These are phyloP conservation scores for Tricholoma saponaceum DNA, from an alignment of 768 basidiomycete genomes.

Conservation along the genomic window DNA sequence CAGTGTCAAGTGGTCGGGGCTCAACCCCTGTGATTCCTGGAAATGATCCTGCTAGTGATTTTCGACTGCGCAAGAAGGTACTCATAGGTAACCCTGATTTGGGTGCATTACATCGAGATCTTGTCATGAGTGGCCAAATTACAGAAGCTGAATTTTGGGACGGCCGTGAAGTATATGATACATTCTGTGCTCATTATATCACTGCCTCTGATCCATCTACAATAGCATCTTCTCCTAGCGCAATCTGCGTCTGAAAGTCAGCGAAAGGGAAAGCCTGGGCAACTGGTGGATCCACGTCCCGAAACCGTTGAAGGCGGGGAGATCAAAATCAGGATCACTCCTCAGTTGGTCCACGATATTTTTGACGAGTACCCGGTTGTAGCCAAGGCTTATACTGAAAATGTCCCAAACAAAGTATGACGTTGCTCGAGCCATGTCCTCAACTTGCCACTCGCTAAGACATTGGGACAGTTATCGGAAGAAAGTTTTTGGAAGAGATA, in stretches of 20 bases:
- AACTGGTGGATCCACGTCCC: conserved; percentile 85
- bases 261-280: conserved; percentile 77
- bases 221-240: conserved; percentile 70
- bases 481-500: conserved; percentile 96
- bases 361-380: conserved; percentile 98
- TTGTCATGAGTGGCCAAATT: conserved; percentile 82
- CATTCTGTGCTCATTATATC: conserved; percentile 8
- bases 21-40: conserved; percentile 54
- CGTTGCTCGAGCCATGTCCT: conserved; percentile 7
- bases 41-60: conserved; percentile 61
- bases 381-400: conserved; percentile 86
- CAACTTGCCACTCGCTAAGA: conserved; percentile 2
- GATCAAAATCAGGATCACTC: conserved; percentile 86
- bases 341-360: conserved; percentile 90
- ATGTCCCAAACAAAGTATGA: conserved; percentile 81
- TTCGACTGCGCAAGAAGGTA: conserved; percentile 73
- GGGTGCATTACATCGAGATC: conserved; percentile 76
- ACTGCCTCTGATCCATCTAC: conserved; percentile 12
- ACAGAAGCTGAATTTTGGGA: conserved; percentile 98
- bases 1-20: conserved; percentile 51
- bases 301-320: conserved; percentile 82
- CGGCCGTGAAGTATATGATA: conserved; percentile 71
- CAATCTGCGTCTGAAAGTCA: conserved; percentile 72
- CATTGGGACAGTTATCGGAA: conserved; percentile 64
- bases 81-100: conserved; percentile 76